Evolutionary conservation across 2,329 filamentous ascomycete species (phyloP).

Genomic region (Dactylellina sp.): DNA sequence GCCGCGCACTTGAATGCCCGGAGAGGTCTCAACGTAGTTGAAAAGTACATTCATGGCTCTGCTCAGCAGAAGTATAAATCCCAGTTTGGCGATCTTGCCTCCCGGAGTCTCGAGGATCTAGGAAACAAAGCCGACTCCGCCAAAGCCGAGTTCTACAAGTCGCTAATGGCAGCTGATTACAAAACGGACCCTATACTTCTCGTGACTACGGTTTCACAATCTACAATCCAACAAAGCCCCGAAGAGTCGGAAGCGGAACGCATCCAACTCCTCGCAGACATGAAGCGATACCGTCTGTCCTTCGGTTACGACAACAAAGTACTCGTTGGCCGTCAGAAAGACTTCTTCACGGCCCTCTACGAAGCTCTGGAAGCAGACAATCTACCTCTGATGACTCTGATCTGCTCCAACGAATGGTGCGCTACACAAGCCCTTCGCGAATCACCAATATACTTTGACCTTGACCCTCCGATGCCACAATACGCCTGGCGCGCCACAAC

Average conservation of each 20-base stretch:
- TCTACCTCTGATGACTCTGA: conserved; percentile 45
- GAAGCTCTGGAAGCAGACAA: conserved; percentile 39
- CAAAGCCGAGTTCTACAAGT: conserved; percentile 40
- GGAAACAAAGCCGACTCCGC: conserved; percentile 27
- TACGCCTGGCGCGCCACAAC: conserved; percentile 55
- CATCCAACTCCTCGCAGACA: conserved; percentile 23
- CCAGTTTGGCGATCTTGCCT: conserved; percentile 39
- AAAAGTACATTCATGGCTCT: conserved; percentile 26
- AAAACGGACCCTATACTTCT: conserved; percentile 37
- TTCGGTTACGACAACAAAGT: conserved; percentile 48
- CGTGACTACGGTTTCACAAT: conserved; percentile 37
- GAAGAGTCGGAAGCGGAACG: conserved; percentile 30
- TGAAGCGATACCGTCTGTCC: conserved; percentile 37
- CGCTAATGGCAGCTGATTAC: conserved; percentile 26
- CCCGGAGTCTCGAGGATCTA: conserved; percentile 38
- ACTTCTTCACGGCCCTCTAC: conserved; percentile 46
- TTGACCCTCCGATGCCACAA: conserved; percentile 54
- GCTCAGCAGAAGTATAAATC: conserved; percentile 34
- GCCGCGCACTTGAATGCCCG: conserved; percentile 40
- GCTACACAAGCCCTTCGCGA: conserved; percentile 34
- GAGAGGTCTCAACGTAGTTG: conserved; percentile 30
- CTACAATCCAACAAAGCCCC: background rate
- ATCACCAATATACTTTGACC: conserved; percentile 47
- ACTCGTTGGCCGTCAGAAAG: conserved; percentile 41
- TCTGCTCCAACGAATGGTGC: conserved; percentile 52